These are phyloP conservation scores for Lasiosphaeris hirsuta DNA, from an alignment of 495 filamentous ascomycete genomes.

Conservation along the genomic window DNA sequence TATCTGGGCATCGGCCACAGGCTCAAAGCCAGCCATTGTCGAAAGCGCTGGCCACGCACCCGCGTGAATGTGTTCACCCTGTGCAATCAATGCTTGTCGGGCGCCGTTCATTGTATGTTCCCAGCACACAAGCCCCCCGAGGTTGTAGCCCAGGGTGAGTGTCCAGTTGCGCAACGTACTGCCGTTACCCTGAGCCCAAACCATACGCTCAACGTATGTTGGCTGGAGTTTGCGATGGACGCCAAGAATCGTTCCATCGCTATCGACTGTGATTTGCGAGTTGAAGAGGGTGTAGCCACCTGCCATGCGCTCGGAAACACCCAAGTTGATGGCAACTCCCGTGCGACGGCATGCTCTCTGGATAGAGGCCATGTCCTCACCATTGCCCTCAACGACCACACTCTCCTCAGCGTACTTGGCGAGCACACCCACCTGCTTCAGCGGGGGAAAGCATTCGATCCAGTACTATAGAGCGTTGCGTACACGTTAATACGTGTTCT, in stretches of 20 bases:
- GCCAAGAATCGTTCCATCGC: constrained; percentile 38
- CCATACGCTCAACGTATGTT: constrained; percentile 44
- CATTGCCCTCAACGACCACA: constrained; percentile 28
- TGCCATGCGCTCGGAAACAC: constrained; percentile 38
- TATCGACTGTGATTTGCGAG: constrained; percentile 39
- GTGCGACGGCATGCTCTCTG: constrained; percentile 31
- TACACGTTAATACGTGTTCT: neutral
- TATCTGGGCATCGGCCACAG: constrained; percentile 36
- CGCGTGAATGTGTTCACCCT: constrained; percentile 39
- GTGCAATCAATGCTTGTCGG: constrained; percentile 38
- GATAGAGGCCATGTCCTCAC: constrained; percentile 31
- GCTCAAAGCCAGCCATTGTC: constrained; percentile 37
- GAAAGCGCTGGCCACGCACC: constrained; percentile 42
- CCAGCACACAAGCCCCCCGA: constrained; percentile 49
- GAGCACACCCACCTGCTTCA: constrained; percentile 25
- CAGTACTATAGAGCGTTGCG: constrained; percentile 19
- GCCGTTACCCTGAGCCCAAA: constrained; percentile 45
- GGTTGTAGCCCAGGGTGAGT: constrained; percentile 26
- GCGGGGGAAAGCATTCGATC: constrained; percentile 32
- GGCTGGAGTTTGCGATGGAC: constrained; percentile 50
- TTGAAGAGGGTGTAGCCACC: constrained; percentile 42
- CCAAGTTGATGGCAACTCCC: constrained; percentile 32
- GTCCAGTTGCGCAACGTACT: constrained; percentile 29
- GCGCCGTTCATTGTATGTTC: constrained; percentile 48
- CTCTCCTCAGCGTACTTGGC: constrained; percentile 30